Evolutionary conservation across 352 stramenopile genomes (phyloP).

Genomic region (Globisporangium nodosum): DNA sequence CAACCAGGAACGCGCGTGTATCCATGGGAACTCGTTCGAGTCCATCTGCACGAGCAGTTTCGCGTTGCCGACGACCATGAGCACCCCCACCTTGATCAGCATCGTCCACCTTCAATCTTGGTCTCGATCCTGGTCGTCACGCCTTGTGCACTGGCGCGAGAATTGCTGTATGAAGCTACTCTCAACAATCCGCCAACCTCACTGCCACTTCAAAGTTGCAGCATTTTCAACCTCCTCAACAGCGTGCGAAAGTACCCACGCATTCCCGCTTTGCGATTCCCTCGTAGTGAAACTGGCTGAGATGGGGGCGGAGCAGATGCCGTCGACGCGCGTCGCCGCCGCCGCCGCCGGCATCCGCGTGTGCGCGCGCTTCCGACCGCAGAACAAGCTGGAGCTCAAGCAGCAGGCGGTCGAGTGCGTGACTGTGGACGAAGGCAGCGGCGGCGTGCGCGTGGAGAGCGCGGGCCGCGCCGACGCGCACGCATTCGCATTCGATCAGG

Average conservation of each 20-base stretch:
- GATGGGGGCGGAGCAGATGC: not conserved
- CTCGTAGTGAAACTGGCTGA: not conserved
- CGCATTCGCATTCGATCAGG: conserved; percentile 73
- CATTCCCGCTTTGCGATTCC: not conserved
- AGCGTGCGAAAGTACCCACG: not conserved
- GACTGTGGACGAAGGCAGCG: conserved; percentile 38
- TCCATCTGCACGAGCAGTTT: too few species aligned
- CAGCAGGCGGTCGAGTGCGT: conserved; percentile 62
- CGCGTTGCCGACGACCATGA: too few species aligned
- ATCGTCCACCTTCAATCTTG: too few species aligned
- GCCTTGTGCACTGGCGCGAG: too few species aligned
- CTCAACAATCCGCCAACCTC: too few species aligned
- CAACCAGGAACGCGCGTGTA: too few species aligned
- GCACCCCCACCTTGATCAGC: too few species aligned
- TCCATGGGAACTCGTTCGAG: too few species aligned
- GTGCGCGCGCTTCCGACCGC: conserved; percentile 65
- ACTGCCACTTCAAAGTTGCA: not conserved
- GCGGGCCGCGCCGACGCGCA: conserved; percentile 20
- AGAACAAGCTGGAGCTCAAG: conserved; percentile 73
- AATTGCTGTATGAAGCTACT: too few species aligned
- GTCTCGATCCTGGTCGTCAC: too few species aligned
- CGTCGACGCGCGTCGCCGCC: too few species aligned
- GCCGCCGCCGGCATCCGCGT: conserved; percentile 48
- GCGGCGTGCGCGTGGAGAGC: conserved; percentile 26
- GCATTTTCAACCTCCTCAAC: not conserved